These are phyloP conservation scores for Suillus placidus DNA, from an alignment of 768 basidiomycete species.

Conservation along the genomic window DNA sequence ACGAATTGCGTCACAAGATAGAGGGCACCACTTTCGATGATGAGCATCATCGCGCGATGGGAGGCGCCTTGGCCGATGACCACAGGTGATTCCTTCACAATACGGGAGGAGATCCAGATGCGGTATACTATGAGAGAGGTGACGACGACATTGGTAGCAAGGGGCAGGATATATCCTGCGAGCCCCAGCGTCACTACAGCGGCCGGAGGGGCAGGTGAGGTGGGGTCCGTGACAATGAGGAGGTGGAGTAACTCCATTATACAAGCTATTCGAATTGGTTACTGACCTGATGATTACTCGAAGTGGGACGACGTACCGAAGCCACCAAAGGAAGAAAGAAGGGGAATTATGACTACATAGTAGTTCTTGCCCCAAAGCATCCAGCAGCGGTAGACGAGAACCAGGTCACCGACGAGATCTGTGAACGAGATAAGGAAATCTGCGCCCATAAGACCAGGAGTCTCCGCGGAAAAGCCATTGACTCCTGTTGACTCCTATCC, in stretches of 20 bases:
- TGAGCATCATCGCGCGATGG: conserved; percentile 34
- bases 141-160: conserved; percentile 45
- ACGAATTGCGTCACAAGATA: conserved; percentile 43
- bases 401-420: conserved; percentile 38
- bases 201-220: conserved; percentile 37
- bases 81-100: conserved; percentile 13
- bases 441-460: conserved; percentile 31
- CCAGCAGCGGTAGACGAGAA: conserved; percentile 47
- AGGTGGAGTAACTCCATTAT: conserved; percentile 32
- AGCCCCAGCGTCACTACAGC: conserved; percentile 38
- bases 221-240: conserved; percentile 30
- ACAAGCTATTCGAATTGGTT: conserved; percentile 27
- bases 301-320: conserved; percentile 33
- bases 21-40: conserved; percentile 44
- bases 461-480: conserved; percentile 34
- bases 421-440: conserved; percentile 40
- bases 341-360: conserved; percentile 37
- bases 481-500: conserved; percentile 32
- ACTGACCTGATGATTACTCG: background rate
- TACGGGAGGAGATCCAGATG: conserved; percentile 36
- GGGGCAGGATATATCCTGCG: conserved; percentile 41
- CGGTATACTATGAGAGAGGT: conserved; percentile 44
- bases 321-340: conserved; percentile 35
- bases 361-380: conserved; percentile 41
- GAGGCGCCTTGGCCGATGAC: conserved; percentile 20